Percentiles rank a stretch among this genome's conserved stretches.
Conservation (phyloP, 140 eudicot genomes). For the Erigeron philadelphicus region DNA sequence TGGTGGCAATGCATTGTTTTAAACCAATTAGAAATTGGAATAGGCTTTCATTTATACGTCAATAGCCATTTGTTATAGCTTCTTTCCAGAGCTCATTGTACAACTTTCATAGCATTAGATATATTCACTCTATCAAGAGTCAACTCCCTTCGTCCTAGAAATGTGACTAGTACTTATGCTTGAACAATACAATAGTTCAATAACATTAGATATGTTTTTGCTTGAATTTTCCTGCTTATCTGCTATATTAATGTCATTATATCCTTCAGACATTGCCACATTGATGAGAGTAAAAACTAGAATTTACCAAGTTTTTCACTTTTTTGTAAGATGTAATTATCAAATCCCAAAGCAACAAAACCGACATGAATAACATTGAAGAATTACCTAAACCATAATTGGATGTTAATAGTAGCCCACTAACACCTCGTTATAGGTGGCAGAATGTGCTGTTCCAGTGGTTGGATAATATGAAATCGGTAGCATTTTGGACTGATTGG, state of each 20-base stretch:
- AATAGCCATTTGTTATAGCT: neutral
- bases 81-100: conserved; percentile 14
- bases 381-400: neutral
- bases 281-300: too few relatives aligned
- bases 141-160: neutral
- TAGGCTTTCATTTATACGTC: neutral
- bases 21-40: neutral
- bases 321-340: neutral
- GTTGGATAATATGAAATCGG: too few relatives aligned
- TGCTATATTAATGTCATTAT: neutral
- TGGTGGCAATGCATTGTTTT: neutral
- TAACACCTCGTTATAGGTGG: neutral
- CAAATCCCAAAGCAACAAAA: neutral
- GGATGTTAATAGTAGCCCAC: neutral
- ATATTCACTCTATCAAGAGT: conserved; percentile 9
- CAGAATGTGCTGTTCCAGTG: neutral
- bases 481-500: too few relatives aligned
- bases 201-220: neutral
- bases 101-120: conserved; percentile 7
- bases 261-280: neutral
- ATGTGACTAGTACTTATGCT: neutral
- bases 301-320: neutral
- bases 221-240: neutral
- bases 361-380: neutral
- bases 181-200: neutral